Conservation (phyloP, 208 protist species). For the Angomonas ambiguus region DNA sequence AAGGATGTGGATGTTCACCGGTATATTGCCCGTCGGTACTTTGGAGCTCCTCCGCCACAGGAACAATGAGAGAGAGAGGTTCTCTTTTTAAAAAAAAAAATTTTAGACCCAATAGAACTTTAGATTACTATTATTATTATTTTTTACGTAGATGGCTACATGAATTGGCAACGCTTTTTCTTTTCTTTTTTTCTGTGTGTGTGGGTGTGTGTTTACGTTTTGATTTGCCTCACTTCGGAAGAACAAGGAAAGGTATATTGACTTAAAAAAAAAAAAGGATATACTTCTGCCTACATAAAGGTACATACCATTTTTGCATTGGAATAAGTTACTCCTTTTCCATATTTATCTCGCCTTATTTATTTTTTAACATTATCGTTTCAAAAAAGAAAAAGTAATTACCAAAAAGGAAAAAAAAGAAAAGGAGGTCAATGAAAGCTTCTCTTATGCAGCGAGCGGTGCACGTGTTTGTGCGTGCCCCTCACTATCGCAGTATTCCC, state of each 20-base stretch:
- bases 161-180: neutral
- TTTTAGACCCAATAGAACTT: neutral
- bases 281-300: neutral
- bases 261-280: neutral
- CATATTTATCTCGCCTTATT: neutral
- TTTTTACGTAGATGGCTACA: slow-evolving; percentile 9
- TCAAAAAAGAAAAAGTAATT: neutral
- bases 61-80: slow-evolving; percentile 27
- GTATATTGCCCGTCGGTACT: slow-evolving; percentile 68
- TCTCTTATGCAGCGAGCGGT: slow-evolving; percentile 26
- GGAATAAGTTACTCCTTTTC: neutral
- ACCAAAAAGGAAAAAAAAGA: slow-evolving; percentile 3
- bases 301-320: neutral
- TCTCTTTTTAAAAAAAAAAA: slow-evolving; percentile 11
- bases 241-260: neutral
- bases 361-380: neutral
- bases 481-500: slow-evolving; percentile 78
- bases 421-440: slow-evolving; percentile 15
- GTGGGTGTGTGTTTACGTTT: slow-evolving; percentile 8
- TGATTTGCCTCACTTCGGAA: no score
- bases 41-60: slow-evolving; percentile 42
- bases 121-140: neutral
- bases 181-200: neutral
- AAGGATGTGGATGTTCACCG: slow-evolving; percentile 77
- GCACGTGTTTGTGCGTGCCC: slow-evolving; percentile 86